Evolutionary conservation across 2,329 filamentous ascomycete species (phyloP), one percentile per base, ranked within the genome.

Genomic region (Plectosphaerella cucumerina): DNA sequence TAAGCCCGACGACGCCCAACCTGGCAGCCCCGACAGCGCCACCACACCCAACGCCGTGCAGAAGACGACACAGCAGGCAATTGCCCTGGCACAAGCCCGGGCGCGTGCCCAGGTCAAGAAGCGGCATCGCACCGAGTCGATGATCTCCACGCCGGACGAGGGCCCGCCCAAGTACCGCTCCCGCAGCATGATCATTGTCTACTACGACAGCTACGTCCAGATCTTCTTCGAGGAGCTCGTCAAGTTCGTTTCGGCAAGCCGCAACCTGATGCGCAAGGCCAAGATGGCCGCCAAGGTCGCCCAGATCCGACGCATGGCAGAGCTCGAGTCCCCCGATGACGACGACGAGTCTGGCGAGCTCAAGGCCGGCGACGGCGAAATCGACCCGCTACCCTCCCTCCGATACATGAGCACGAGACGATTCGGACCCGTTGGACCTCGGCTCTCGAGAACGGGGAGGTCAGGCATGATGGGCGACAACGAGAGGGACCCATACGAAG

Each of bases 151-250:
- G 34, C 71, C 72, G 35, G 76, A 80, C 34, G 68, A 67, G 11
- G 65, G 70, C 2, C 65, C 74, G 1, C 67, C 73, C 11, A 81
- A 83, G 55, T 87, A 87, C 64, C 84, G 88, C 50, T 84, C 84
- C 4, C 82, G 87, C 57, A 85, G 79, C 51, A 87, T 90, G 77
- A 86, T 93, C 44, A 85, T 94, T 39, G 88, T 97, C n/a, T 92
- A 90, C 68, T 97, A 97, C 65, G 92, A 97, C 64, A 89, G 87
- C 58, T 86, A 90, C 55, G 86, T 95, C 4, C 91, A 97, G 64
- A 83, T 83, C 47, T 84, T 86, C 37, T 90, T 97, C 57, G 91
- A 96, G 60, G 78, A 86, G 50, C 72, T 96, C 47, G 91, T 96
- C 51, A 86, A 90, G 55, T 87, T 88, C 50, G 85, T 97, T 34